These are phyloP conservation scores for Termitomyces sp. DNA, from an alignment of 768 basidiomycete species.

Conservation along the genomic window DNA sequence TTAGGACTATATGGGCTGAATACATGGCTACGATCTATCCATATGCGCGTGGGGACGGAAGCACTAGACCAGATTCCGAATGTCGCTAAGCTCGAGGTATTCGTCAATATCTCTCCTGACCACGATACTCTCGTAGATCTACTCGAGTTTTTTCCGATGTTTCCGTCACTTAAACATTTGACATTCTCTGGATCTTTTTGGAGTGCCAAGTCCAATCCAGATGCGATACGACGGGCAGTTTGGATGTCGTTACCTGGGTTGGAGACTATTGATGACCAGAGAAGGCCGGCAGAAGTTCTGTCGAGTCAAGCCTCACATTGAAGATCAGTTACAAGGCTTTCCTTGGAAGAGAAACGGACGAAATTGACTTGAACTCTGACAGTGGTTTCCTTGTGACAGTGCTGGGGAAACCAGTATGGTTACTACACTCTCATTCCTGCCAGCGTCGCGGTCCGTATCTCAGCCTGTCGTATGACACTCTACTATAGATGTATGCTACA, in stretches of 20 bases:
- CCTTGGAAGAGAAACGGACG: too few species aligned
- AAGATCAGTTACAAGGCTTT: not conserved
- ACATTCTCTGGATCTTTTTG: not conserved
- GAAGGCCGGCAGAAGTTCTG: not conserved
- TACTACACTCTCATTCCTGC: too few species aligned
- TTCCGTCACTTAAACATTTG: not conserved
- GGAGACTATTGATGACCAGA: not conserved
- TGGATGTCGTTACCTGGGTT: not conserved
- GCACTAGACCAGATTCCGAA: not conserved
- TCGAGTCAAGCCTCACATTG: not conserved
- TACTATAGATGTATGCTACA: not conserved
- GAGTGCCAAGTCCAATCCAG: not conserved
- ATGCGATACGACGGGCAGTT: not conserved
- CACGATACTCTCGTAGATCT: not conserved
- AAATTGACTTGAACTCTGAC: not conserved
- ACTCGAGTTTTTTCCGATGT: conserved; percentile 1
- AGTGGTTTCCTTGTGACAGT: not conserved
- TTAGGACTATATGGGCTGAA: not conserved
- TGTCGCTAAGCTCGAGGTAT: conserved; percentile 1
- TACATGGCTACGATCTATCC: not conserved
- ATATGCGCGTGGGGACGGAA: not conserved
- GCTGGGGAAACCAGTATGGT: not conserved
- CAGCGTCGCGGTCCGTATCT: not conserved
- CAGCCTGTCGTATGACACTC: not conserved
- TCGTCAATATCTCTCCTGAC: not conserved